Conservation (phyloP, 148 eudicot genomes). For the Rhododendron simsii region DNA sequence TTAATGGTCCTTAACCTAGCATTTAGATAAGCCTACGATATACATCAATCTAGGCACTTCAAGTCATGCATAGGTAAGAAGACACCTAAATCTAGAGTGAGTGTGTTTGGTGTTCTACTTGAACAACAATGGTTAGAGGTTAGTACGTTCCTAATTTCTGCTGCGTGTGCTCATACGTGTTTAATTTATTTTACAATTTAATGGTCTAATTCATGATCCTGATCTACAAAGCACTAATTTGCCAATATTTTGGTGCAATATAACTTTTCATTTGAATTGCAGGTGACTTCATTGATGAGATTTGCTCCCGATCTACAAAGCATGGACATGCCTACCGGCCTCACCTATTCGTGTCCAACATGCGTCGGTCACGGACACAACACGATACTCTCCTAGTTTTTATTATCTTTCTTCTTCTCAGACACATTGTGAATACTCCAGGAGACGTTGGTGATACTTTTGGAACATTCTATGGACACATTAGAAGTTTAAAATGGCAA, state of each 20-base stretch:
- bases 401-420: neutral
- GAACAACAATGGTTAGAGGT: neutral
- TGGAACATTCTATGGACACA: no score
- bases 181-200: neutral
- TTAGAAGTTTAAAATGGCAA: no score
- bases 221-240: neutral
- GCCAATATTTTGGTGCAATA: neutral
- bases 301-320: neutral
- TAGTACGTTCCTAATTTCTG: no score
- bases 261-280: neutral
- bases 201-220: neutral
- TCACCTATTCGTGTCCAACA: neutral
- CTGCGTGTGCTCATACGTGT: no score
- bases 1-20: neutral
- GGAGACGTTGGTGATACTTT: neutral
- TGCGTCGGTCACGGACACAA: neutral
- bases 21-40: neutral
- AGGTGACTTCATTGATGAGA: neutral
- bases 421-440: no score
- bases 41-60: neutral
- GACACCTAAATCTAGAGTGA: neutral
- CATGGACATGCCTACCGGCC: neutral
- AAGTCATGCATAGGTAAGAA: neutral
- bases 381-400: neutral
- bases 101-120: neutral